A percentile compares a stretch with the other conserved stretches of the same genome.
Evolutionary conservation across 2,329 filamentous ascomycete species (phyloP).

Genomic region (Lachnellula occidentalis): DNA sequence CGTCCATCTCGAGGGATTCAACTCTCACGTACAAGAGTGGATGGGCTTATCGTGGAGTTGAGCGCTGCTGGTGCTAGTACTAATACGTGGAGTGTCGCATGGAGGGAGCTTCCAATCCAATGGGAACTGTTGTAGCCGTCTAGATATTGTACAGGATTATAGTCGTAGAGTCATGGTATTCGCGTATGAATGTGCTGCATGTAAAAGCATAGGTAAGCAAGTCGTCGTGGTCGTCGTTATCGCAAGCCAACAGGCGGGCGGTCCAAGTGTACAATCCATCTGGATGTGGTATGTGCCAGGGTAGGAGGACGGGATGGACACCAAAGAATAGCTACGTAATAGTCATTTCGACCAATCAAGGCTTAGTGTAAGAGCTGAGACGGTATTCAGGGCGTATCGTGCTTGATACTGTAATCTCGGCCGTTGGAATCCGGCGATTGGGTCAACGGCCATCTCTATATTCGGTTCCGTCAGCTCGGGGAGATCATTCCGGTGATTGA

Average conservation of each 20-base stretch:
- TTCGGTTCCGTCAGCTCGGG: not conserved
- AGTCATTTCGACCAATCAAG: too few species aligned
- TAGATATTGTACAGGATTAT: too few species aligned
- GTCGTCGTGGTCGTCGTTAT: too few species aligned
- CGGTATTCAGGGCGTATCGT: constrained; percentile 9
- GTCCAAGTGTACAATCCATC: too few species aligned
- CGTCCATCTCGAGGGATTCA: constrained; percentile 5
- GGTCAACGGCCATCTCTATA: not conserved
- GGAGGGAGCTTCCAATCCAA: too few species aligned
- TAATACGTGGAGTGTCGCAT: not conserved
- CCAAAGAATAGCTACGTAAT: too few species aligned
- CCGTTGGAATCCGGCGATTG: too few species aligned
- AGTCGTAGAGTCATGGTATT: not conserved
- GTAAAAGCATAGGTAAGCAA: too few species aligned
- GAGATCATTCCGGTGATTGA: not conserved
- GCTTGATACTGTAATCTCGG: not conserved
- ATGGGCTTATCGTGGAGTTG: not conserved
- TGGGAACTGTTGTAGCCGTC: too few species aligned
- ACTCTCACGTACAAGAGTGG: not conserved
- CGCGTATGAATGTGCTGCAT: not conserved
- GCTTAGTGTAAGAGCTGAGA: constrained; percentile 4
- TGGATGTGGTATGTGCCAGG: not conserved
- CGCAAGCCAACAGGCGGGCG: too few species aligned
- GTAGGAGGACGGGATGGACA: not conserved
- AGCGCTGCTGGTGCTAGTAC: not conserved